These are phyloP conservation scores for Trypanosoma rangeli DNA, from an alignment of 208 protist species.

Conservation along the genomic window DNA sequence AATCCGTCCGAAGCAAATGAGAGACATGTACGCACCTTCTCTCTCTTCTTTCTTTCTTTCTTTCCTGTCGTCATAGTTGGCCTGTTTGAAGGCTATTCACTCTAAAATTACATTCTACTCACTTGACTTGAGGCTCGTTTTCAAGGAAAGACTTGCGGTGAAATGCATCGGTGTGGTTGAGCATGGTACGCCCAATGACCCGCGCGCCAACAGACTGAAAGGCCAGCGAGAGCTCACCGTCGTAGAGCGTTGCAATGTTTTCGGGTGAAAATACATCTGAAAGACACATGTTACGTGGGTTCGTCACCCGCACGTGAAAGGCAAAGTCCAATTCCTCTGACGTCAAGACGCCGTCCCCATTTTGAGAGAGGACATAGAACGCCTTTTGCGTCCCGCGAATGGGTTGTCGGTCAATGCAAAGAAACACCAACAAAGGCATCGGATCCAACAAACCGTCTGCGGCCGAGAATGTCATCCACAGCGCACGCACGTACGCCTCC, in stretches of 20 bases:
- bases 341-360: conserved; percentile 31
- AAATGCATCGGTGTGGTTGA: conserved; percentile 74
- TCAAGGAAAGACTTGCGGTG: conserved; percentile 57
- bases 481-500: conserved; percentile 51
- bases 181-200: conserved; percentile 75
- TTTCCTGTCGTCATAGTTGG: neutral
- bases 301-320: conserved; percentile 72
- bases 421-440: conserved; percentile 56
- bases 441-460: conserved; percentile 41
- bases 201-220: conserved; percentile 64
- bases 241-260: conserved; percentile 62
- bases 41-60: neutral
- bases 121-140: conserved; percentile 19
- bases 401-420: conserved; percentile 80
- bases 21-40: neutral
- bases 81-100: neutral
- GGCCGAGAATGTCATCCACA: conserved; percentile 78
- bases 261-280: conserved; percentile 56
- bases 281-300: conserved; percentile 47
- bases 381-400: conserved; percentile 85
- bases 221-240: conserved; percentile 30
- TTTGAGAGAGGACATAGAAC: conserved; percentile 54
- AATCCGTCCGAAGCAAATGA: neutral
- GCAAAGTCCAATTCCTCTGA: conserved; percentile 32
- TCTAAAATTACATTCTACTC: neutral